Conservation (phyloP, 352 stramenopile species). For the Hyaloperonospora brassicae region DNA sequence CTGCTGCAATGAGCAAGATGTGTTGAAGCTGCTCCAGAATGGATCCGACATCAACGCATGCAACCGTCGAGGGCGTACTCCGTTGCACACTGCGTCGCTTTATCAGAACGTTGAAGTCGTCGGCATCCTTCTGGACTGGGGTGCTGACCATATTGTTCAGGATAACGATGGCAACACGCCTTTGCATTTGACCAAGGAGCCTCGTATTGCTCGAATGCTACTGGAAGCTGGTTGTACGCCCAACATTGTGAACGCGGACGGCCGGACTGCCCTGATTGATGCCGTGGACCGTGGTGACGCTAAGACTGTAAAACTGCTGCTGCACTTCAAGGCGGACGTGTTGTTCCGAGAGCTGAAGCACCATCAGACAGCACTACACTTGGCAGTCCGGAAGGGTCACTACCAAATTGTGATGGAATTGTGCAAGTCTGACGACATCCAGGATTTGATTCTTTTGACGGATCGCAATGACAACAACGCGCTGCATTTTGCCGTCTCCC, state of each 20-base stretch:
- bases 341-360: constrained; percentile 83
- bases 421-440: constrained; percentile 64
- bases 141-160: constrained; percentile 67
- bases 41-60: constrained; percentile 79
- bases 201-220: constrained; percentile 72
- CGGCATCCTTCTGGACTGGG: constrained; percentile 71
- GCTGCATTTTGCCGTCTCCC: constrained; percentile 75
- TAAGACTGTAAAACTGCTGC: constrained; percentile 66
- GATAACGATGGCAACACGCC: constrained; percentile 82
- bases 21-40: constrained; percentile 80
- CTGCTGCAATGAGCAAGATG: constrained; percentile 81
- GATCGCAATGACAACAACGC: constrained; percentile 83
- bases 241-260: constrained; percentile 79
- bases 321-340: constrained; percentile 80
- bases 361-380: constrained; percentile 72
- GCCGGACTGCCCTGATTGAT: constrained; percentile 71
- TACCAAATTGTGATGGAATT: constrained; percentile 83
- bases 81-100: constrained; percentile 72
- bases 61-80: constrained; percentile 70
- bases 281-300: constrained; percentile 64
- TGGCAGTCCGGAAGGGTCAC: constrained; percentile 77
- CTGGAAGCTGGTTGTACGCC: constrained; percentile 73
- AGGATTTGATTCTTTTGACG: constrained; percentile 57
- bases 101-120: constrained; percentile 81
- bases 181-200: constrained; percentile 70